These are phyloP conservation scores for Populus trichocarpa DNA, from an alignment of 441 rosid species.

Conservation along the genomic window DNA sequence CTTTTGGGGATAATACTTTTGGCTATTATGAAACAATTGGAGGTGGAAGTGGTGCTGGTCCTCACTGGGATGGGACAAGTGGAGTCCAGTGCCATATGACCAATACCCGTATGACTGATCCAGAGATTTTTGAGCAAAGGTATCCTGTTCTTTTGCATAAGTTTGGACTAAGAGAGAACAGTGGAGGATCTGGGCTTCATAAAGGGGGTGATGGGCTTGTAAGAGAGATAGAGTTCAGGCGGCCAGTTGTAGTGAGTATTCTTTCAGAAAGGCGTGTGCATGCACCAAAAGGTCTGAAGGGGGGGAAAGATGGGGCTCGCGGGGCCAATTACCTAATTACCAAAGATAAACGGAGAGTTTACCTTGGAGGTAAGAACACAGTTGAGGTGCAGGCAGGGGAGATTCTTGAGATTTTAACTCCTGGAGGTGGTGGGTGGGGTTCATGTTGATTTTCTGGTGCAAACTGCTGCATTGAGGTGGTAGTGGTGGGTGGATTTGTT, in stretches of 20 bases:
- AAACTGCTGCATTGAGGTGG: neutral
- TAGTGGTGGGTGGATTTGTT: neutral
- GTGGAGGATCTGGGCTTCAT: constrained; percentile 75
- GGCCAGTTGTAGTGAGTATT: constrained; percentile 75
- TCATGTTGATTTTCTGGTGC: constrained; percentile 19
- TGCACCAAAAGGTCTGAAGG: constrained; percentile 78
- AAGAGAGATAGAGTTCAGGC: constrained; percentile 85
- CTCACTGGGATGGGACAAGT: constrained; percentile 82
- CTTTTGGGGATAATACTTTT: constrained; percentile 81
- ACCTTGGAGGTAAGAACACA: constrained; percentile 89
- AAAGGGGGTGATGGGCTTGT: constrained; percentile 85
- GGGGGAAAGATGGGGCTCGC: constrained; percentile 74
- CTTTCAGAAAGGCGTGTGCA: constrained; percentile 95
- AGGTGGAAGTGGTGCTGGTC: constrained; percentile 95
- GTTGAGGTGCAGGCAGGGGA: constrained; percentile 73
- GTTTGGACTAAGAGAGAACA: constrained; percentile 74
- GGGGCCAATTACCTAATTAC: constrained; percentile 72
- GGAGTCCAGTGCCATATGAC: constrained; percentile 99
- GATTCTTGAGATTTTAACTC: constrained; percentile 77
- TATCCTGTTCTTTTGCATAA: constrained; percentile 81
- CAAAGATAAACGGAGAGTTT: constrained; percentile 52
- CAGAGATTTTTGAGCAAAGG: constrained; percentile 93
- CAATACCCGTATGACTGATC: constrained; percentile 96
- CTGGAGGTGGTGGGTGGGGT: constrained; percentile 93
- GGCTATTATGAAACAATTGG: constrained; percentile 96